Evolutionary conservation across 1,284 basidiomycete species (phyloP).

Genomic region (Ceratobasidium sp.): DNA sequence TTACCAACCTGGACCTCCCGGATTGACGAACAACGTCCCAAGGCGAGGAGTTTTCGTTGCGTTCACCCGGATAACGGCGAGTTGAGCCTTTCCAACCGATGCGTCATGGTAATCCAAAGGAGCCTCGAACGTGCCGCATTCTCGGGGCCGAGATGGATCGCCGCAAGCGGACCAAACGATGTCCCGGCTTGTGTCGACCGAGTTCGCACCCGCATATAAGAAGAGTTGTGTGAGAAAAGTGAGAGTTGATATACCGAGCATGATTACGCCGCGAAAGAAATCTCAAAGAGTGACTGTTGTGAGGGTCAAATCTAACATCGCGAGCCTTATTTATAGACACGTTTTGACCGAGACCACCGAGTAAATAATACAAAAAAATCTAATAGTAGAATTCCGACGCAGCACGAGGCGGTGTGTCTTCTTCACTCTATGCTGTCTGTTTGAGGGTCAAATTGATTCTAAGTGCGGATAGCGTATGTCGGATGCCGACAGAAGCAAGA

Average conservation of each 20-base stretch:
- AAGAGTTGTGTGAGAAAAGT: too few relatives aligned
- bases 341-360: too few relatives aligned
- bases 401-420: too few relatives aligned
- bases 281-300: too few relatives aligned
- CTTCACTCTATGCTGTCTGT: too few relatives aligned
- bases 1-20: conserved; percentile 29
- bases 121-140: conserved; percentile 31
- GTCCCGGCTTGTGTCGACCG: background rate
- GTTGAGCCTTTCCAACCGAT: conserved; percentile 10
- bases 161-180: conserved; percentile 1
- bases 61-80: conserved; percentile 12
- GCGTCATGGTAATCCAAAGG: conserved; percentile 42
- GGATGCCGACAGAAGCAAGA: too few relatives aligned
- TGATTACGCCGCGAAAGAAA: background rate
- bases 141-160: background rate
- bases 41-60: conserved; percentile 10
- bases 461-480: too few relatives aligned
- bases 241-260: background rate
- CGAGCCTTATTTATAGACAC: too few relatives aligned
- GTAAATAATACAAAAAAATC: too few relatives aligned
- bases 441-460: too few relatives aligned
- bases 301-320: too few relatives aligned
- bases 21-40: conserved; percentile 44
- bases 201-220: background rate
- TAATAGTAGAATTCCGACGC: too few relatives aligned